These are phyloP conservation scores for Moniliophthora roreri DNA, from an alignment of 1,284 basidiomycete genomes.

Conservation along the genomic window DNA sequence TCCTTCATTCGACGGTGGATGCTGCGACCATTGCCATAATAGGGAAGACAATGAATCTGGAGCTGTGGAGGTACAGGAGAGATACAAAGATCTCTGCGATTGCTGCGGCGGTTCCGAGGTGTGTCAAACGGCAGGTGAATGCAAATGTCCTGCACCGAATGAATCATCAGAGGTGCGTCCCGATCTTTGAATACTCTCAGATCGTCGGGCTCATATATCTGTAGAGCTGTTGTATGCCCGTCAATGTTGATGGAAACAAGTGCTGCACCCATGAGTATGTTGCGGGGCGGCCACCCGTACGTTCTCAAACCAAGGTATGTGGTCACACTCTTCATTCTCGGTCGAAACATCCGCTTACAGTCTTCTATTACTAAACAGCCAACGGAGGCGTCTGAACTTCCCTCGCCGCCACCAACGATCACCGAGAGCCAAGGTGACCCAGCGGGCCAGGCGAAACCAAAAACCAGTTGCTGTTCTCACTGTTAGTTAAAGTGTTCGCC, in stretches of 20 bases:
- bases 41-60: not conserved
- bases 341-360: no score
- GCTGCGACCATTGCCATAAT: conserved; percentile 12
- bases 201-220: not conserved
- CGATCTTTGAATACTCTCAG: not conserved
- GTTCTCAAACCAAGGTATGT: no score
- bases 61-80: conserved; percentile 18
- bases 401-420: no score
- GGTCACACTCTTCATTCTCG: no score
- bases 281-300: not conserved
- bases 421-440: no score
- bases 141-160: conserved; percentile 7
- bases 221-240: conserved; percentile 7
- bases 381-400: no score
- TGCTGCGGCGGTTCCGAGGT: conserved; percentile 26
- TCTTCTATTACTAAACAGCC: no score
- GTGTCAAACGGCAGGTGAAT: conserved; percentile 18
- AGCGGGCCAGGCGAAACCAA: no score
- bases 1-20: conserved; percentile 29
- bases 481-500: no score
- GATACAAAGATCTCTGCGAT: conserved; percentile 27
- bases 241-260: not conserved
- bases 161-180: conserved; percentile 1
- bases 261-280: conserved; percentile 3
- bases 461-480: no score